Conservation (phyloP, 495 filamentous ascomycete genomes). For the Hypomontagnella submonticulosa region DNA sequence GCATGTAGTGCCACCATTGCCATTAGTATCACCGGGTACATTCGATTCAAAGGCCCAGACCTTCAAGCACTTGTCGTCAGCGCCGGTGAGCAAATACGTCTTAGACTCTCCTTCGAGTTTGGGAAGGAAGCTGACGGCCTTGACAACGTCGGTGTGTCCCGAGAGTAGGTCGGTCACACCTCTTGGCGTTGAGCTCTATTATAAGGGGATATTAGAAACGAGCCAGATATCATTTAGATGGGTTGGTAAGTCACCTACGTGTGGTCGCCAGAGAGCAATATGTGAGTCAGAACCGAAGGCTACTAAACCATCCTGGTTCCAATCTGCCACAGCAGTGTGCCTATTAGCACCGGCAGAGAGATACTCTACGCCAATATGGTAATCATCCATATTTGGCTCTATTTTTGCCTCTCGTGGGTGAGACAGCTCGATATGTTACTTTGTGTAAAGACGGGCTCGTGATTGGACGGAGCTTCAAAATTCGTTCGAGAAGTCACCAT, state of each 20-base stretch:
- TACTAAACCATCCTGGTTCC: constrained; percentile 78
- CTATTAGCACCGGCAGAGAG: constrained; percentile 90
- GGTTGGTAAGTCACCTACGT: constrained; percentile 64
- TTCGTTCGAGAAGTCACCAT: constrained; percentile 32
- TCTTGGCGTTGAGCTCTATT: constrained; percentile 59
- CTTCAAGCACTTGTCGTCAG: constrained; percentile 80
- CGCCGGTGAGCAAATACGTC: constrained; percentile 77
- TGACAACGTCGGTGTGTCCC: constrained; percentile 85
- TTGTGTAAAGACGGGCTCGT: constrained; percentile 27
- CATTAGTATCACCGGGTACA: constrained; percentile 34
- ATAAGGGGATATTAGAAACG: constrained; percentile 23
- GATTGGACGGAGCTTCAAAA: constrained; percentile 31
- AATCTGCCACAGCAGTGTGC: constrained; percentile 90
- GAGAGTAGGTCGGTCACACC: constrained; percentile 78
- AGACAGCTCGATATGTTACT: constrained; percentile 1
- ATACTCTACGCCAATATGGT: constrained; percentile 60
- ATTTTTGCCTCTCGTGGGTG: constrained; percentile 10
- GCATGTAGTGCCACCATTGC: constrained; percentile 47
- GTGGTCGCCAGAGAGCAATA: constrained; percentile 87
- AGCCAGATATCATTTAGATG: constrained; percentile 9
- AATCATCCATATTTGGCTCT: constrained; percentile 30
- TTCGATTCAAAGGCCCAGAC: constrained; percentile 69
- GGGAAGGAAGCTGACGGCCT: constrained; percentile 82
- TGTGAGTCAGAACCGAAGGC: constrained; percentile 92
- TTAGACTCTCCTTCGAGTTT: constrained; percentile 55